Base-by-base conservation (phyloP, 306 rosid species). In the Leucaena leucocephala region DNA sequence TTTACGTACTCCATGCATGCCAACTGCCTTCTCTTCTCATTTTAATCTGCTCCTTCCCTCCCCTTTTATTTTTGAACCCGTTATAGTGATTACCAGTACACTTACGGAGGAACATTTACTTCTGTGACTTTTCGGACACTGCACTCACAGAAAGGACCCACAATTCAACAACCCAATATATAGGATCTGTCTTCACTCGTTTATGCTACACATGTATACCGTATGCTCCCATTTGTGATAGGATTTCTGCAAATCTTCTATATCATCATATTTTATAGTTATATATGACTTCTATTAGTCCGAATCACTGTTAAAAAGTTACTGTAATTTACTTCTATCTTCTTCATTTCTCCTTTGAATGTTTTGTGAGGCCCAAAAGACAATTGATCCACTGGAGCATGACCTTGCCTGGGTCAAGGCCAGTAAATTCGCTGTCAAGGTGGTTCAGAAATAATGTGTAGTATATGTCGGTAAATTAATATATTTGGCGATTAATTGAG, bases 1-100 rank as follows among this genome's bases (percentile, higher is more conserved):
- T 62, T 75, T 68, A 75, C 84, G 84, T 75, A 68, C 55, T 75
- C 68, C 81, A 76, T 76, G 81, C 85, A 82, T 61, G 59, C 59
- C 54, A 72, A 50, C 40, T 50, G 10, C 34, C 64, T 35, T 48
- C 33, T 71, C 43, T 11, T 3, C 35, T 77, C 8, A 33, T 35
- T 61, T 22, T 4, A 58, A 9, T 22, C 65, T 8, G 5, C 65
- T 58, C 35, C 36, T 22, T 4, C 40, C 40, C 67, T 33, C 8
- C 67, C 38, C 40, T 61, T 61, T 27, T 27, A 27, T 27, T 27
- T 27, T 12, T 33, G 7, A 61, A 13, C 67, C n/a, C 27, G 27
- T 27, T 27, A 27, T 27, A 27, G 27, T 27, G 27, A 27, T 27
- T 27, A 27, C 27, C 27, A 27, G 27, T 27, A 61, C 8, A 61